Evolutionary conservation across 768 basidiomycete genomes (phyloP).

Genomic region (Heimioporus sp.): DNA sequence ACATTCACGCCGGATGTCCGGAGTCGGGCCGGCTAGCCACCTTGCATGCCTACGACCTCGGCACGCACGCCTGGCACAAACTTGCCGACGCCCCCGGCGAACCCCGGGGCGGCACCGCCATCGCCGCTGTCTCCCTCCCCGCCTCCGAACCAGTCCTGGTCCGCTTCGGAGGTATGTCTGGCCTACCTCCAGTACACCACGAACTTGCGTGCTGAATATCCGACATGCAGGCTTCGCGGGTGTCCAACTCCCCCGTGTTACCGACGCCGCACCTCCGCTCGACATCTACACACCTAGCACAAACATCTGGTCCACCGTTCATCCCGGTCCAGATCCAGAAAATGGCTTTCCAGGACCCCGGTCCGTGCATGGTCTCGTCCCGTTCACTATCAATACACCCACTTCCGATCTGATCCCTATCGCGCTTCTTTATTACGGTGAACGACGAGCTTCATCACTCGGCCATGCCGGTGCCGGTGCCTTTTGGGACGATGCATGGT

Average conservation of each 20-base stretch:
- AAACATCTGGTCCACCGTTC: slow-evolving; percentile 21
- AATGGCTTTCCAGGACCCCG: slow-evolving; percentile 32
- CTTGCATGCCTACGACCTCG: slow-evolving; percentile 35
- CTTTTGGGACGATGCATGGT: slow-evolving; percentile 42
- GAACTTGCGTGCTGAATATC: no score
- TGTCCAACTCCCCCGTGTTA: slow-evolving; percentile 30
- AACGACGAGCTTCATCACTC: slow-evolving; percentile 32
- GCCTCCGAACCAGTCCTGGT: slow-evolving; percentile 27
- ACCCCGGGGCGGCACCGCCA: slow-evolving; percentile 40
- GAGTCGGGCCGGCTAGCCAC: slow-evolving; percentile 33
- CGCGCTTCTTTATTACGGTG: slow-evolving; percentile 37
- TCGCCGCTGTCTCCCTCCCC: slow-evolving; percentile 26
- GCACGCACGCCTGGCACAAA: slow-evolving; percentile 27
- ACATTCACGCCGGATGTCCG: slow-evolving; percentile 43
- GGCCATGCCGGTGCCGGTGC: slow-evolving; percentile 40
- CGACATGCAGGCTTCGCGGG: slow-evolving; percentile 34
- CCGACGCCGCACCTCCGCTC: slow-evolving; percentile 18
- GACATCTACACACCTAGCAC: slow-evolving; percentile 34
- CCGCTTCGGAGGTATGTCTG: slow-evolving; percentile 35
- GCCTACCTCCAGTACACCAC: no score
- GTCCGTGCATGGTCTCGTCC: slow-evolving; percentile 36
- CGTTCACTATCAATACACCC: slow-evolving; percentile 9
- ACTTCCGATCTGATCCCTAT: slow-evolving; percentile 8
- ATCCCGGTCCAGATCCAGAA: slow-evolving; percentile 23
- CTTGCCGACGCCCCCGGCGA: slow-evolving; percentile 38